These are phyloP conservation scores for Diplotaxis tenuifolia DNA, from an alignment of 345 rosid genomes.

Conservation along the genomic window DNA sequence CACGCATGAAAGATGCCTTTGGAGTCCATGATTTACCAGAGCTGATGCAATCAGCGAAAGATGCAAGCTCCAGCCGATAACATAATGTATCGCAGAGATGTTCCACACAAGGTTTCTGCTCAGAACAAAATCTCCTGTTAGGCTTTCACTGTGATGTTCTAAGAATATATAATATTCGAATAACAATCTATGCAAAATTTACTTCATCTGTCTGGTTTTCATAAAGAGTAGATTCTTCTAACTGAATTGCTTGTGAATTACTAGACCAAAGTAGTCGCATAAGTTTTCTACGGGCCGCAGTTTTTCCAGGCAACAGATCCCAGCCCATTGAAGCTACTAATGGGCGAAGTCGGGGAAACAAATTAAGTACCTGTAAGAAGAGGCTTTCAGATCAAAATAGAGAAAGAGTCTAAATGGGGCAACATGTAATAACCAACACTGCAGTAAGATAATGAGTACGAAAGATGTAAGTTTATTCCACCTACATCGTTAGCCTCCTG, in stretches of 20 bases:
- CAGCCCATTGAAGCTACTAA: constrained; percentile 92
- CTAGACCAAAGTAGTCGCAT: constrained; percentile 80
- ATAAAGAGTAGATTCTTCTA: constrained; percentile 74
- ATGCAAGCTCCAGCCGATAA: constrained; percentile 83
- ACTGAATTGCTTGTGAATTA: constrained; percentile 57
- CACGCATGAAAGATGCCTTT: constrained; percentile 64
- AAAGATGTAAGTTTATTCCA: constrained; percentile 10
- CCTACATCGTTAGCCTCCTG: constrained; percentile 86
- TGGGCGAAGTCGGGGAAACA: constrained; percentile 78
- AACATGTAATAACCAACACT: no score
- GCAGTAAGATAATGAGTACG: constrained; percentile 8
- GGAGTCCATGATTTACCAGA: constrained; percentile 85
- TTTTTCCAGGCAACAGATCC: constrained; percentile 83
- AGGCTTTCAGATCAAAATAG: constrained; percentile 12
- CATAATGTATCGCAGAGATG: constrained; percentile 82
- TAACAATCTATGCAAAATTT: constrained; percentile 13
- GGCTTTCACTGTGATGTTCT: constrained; percentile 28
- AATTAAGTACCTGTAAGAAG: constrained; percentile 57
- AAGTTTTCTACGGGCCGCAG: constrained; percentile 60
- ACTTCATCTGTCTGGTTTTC: constrained; percentile 72
- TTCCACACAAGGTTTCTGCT: constrained; percentile 81
- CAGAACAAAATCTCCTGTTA: constrained; percentile 32
- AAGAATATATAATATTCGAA: not conserved
- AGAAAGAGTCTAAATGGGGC: not conserved
- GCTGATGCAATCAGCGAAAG: constrained; percentile 78